Base-by-base conservation (phyloP, 441 rosid genomes). In the Erodium moschatum region DNA sequence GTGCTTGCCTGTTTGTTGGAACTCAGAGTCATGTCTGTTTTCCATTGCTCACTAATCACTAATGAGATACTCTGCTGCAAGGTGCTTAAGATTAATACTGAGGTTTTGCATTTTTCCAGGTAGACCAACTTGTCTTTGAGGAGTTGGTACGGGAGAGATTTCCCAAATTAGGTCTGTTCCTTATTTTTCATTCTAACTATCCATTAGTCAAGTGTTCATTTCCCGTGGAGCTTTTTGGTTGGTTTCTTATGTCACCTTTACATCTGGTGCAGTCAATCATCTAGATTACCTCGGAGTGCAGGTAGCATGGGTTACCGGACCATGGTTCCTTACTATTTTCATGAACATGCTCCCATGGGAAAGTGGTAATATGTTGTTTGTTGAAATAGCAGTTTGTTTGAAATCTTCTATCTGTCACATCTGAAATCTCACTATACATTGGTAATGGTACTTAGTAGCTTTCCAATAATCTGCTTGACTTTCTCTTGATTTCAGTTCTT, bases 341-440 rank as follows among this genome's bases (percentile, higher is more conserved):
- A 89, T 95, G 96, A 92, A 95, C 79, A 92, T 92, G 96, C 97
- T 95, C 80, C 98, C 99, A 38, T 95, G 99, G 99, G 99, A 95
- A 95, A 95, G 98, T 85, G 99, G 99, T 92, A 84, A 89, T 96
- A 86, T 87, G 92, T 82, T 86, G 73, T 80, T 70, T 70, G 70
- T 68, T 68, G 15, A 69, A 79, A 65, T 27, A 24, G 2, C 64
- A 61, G 11, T 21, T 61, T 61, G 64, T 61, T 61, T 61, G 29
- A 61, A 61, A 21, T 40, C 6, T 61, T 60, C 33, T 20, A 2
- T 58, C 11, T 58, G 64, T 7, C 64, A 5, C 44, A 40, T 40
- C 44, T 40, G 11, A 40, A 7, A 40, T 40, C 44, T 7, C 12
- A 9, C 11, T 40, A 9, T 40, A 40, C 31, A 54, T n/a, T 42